A percentile compares a stretch with the other conserved stretches of the same genome.
Evolutionary conservation across 176 grass and related monocot genomes (phyloP).

Genomic region (Raddia distichophylla): DNA sequence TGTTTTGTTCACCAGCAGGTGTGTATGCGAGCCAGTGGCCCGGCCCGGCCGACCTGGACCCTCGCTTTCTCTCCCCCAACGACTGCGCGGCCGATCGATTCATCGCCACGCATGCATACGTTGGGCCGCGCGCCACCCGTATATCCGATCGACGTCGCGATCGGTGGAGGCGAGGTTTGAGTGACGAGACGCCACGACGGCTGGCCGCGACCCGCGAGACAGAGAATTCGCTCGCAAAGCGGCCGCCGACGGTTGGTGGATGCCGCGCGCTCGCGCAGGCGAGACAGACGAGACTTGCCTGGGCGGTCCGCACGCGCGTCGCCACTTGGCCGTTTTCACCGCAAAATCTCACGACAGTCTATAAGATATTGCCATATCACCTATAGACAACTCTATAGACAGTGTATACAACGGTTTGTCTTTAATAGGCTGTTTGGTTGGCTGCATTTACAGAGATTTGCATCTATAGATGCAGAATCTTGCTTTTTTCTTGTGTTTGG

Average conservation of each 20-base stretch:
- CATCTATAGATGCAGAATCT: too few relatives aligned
- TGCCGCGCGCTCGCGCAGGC: not conserved
- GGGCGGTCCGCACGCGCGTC: not conserved
- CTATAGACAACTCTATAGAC: too few relatives aligned
- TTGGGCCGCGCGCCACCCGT: too few relatives aligned
- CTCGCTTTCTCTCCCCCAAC: slow-evolving; percentile 31
- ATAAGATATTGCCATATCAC: too few relatives aligned
- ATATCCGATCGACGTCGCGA: not conserved
- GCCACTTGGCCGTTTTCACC: not conserved
- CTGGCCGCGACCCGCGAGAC: not conserved
- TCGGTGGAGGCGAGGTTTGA: not conserved
- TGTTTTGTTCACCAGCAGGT: not conserved
- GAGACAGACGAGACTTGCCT: not conserved
- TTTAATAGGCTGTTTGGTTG: too few relatives aligned
- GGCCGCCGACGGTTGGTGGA: slow-evolving; percentile 23
- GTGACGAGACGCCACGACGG: not conserved
- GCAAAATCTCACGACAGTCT: too few relatives aligned
- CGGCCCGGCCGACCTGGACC: not conserved
- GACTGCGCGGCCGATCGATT: slow-evolving; percentile 17
- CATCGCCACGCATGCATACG: slow-evolving; percentile 13
- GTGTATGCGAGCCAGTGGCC: too few relatives aligned
- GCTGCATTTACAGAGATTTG: too few relatives aligned
- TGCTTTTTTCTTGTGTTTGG: too few relatives aligned
- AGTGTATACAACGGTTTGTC: too few relatives aligned
- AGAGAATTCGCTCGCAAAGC: not conserved